phyloP scores from a whole-genome alignment of 2,329 filamentous ascomycete genomes.

The Cladosporium austrohemisphaericum region DNA sequence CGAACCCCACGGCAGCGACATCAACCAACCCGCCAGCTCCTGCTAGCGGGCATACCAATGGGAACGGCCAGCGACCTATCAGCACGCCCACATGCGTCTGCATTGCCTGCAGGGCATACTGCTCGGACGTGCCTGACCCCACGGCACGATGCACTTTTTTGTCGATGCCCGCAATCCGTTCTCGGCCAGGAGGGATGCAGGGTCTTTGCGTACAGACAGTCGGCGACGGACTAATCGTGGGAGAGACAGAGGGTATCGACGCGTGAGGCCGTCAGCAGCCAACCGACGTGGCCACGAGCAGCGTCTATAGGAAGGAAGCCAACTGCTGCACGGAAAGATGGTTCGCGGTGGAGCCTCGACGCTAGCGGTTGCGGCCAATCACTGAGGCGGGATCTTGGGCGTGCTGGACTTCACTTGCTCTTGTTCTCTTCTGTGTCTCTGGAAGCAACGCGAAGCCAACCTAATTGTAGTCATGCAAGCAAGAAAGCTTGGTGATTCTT shows the following conservation, averaged over 20 bases:
- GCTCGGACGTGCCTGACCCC: constrained; percentile 3
- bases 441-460: no score
- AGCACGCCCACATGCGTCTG: constrained; percentile 12
- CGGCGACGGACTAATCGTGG: not conserved
- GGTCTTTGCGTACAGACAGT: not conserved
- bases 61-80: constrained; percentile 10
- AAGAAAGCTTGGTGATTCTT: no score
- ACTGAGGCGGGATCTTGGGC: not conserved
- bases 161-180: not conserved
- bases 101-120: not conserved
- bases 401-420: constrained; percentile 10
- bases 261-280: constrained; percentile 11
- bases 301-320: constrained; percentile 1
- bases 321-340: not conserved
- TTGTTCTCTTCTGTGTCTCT: no score
- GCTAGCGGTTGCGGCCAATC: constrained; percentile 4
- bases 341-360: not conserved
- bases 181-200: constrained; percentile 1
- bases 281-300: constrained; percentile 9
- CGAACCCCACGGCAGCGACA: constrained; percentile 9
- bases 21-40: constrained; percentile 9
- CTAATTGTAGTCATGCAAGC: no score
- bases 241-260: not conserved
- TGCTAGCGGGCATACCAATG: not conserved
- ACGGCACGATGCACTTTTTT: constrained; percentile 2